Conservation (phyloP, 2,329 filamentous ascomycete species). For the Septoria petroselini region DNA sequence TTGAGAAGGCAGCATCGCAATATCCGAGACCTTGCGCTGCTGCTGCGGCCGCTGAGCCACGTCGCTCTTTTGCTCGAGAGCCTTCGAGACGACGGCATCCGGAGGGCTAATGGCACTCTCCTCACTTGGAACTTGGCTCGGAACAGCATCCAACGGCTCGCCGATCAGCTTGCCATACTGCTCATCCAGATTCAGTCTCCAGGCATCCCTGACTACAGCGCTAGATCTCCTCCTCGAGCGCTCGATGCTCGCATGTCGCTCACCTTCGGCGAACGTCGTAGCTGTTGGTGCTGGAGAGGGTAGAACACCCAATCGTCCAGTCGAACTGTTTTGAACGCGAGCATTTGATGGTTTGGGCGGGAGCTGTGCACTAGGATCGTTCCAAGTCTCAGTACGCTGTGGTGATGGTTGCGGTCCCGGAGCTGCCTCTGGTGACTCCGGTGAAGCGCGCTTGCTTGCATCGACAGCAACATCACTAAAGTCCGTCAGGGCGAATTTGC, state of each 20-base stretch:
- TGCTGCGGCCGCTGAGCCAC: conserved; percentile 16
- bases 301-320: conserved; percentile 30
- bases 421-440: background rate
- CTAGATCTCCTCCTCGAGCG: conserved; percentile 14
- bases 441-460: background rate
- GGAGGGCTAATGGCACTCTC: background rate
- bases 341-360: conserved; percentile 19
- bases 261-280: conserved; percentile 21
- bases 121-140: conserved; percentile 11
- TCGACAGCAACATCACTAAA: conserved; percentile 21
- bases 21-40: conserved; percentile 29
- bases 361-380: conserved; percentile 26
- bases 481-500: conserved; percentile 14
- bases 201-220: conserved; percentile 3
- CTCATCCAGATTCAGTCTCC: conserved; percentile 13
- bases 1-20: conserved; percentile 25
- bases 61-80: background rate
- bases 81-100: background rate
- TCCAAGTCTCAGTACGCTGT: conserved; percentile 28
- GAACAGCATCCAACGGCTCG: conserved; percentile 12
- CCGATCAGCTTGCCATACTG: conserved; percentile 6
- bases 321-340: conserved; percentile 2
- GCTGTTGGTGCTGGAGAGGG: conserved; percentile 32
- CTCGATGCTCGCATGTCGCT: conserved; percentile 11
- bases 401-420: background rate